A percentile compares a stretch with the other conserved stretches of the same genome.
Evolutionary conservation across 169 alveolate genomes (phyloP).

Genomic region (Babesia bovis): DNA sequence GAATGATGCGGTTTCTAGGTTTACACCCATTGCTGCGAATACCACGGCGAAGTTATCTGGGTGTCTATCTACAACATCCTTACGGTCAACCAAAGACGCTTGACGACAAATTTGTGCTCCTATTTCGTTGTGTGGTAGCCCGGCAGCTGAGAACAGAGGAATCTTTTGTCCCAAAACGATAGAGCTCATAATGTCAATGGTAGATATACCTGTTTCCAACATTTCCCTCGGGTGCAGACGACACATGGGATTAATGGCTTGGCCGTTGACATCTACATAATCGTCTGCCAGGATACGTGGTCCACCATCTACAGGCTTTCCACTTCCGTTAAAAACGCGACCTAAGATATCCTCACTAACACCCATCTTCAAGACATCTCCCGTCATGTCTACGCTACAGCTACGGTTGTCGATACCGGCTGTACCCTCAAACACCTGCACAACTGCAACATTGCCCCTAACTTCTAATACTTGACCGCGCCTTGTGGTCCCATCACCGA

Average conservation of each 20-base stretch:
- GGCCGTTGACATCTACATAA: conserved; percentile 94
- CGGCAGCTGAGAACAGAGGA: conserved; percentile 99
- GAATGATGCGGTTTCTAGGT: conserved; percentile 99
- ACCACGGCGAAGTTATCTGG: conserved; percentile 99
- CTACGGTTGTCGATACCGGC: conserved; percentile 96
- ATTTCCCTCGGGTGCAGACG: conserved; percentile 98
- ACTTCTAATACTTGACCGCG: conserved; percentile 98
- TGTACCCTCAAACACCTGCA: conserved; percentile 99
- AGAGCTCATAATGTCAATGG: conserved; percentile 99
- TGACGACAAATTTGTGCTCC: conserved; percentile 99
- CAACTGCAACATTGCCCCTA: conserved; percentile 95
- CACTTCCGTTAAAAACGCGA: conserved; percentile 99
- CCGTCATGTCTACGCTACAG: conserved; percentile 97
- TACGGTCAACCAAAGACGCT: conserved; percentile 97
- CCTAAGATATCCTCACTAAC: conserved; percentile 99
- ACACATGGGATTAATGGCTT: conserved; percentile 97
- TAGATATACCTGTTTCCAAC: conserved; percentile 99
- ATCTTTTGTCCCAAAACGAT: conserved; percentile 99
- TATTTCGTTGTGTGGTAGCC: conserved; percentile 99
- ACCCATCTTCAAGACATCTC: conserved; percentile 98
- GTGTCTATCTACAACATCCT: conserved; percentile 96
- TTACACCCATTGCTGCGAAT: conserved; percentile 99
- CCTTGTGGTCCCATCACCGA: conserved; percentile 97
- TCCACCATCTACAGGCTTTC: conserved; percentile 98
- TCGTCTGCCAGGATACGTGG: conserved; percentile 98